Evolutionary conservation across 805 yeast species (phyloP).

Genomic region (Pichia heedii): DNA sequence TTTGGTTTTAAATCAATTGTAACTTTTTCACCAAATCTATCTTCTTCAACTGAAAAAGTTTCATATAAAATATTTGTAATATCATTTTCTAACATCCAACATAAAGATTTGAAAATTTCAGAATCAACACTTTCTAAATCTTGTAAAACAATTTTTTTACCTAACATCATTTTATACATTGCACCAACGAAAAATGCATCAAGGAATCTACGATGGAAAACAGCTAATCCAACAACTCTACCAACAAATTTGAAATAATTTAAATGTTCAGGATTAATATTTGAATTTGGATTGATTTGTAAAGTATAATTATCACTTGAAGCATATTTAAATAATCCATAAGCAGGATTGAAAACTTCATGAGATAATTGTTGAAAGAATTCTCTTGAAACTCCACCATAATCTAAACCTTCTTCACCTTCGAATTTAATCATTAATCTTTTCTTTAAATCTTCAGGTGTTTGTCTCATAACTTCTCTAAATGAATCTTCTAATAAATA

Average conservation of each 20-base stretch:
- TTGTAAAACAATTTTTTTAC: slow-evolving; percentile 86
- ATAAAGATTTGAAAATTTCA: slow-evolving; percentile 87
- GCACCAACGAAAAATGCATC: slow-evolving; percentile 99
- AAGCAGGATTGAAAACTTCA: slow-evolving; percentile 98
- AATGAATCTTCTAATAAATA: slow-evolving; percentile 96
- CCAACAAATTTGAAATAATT: slow-evolving; percentile 98
- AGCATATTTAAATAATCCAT: slow-evolving; percentile 93
- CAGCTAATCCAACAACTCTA: slow-evolving; percentile 95
- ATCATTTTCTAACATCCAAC: slow-evolving; percentile 94
- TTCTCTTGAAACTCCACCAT: slow-evolving; percentile 99
- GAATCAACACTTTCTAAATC: slow-evolving; percentile 99
- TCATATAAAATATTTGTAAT: slow-evolving; percentile 80
- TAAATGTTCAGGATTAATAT: slow-evolving; percentile 95
- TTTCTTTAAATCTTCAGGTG: slow-evolving; percentile 96
- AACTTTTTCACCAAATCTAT: slow-evolving; percentile 87
- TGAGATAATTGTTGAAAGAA: slow-evolving; percentile 93
- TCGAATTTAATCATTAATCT: slow-evolving; percentile 96
- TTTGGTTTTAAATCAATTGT: slow-evolving; percentile 83
- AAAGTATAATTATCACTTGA: slow-evolving; percentile 97
- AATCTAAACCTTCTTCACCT: slow-evolving; percentile 98
- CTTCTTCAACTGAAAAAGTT: slow-evolving; percentile 81
- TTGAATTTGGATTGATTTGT: slow-evolving; percentile 96
- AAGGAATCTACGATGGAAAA: slow-evolving; percentile 94
- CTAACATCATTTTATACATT: slow-evolving; percentile 93
- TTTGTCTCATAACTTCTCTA: slow-evolving; percentile 97